phyloP scores from a whole-genome alignment of 2,329 filamentous ascomycete genomes.

The Paramyrothecium roridum region DNA sequence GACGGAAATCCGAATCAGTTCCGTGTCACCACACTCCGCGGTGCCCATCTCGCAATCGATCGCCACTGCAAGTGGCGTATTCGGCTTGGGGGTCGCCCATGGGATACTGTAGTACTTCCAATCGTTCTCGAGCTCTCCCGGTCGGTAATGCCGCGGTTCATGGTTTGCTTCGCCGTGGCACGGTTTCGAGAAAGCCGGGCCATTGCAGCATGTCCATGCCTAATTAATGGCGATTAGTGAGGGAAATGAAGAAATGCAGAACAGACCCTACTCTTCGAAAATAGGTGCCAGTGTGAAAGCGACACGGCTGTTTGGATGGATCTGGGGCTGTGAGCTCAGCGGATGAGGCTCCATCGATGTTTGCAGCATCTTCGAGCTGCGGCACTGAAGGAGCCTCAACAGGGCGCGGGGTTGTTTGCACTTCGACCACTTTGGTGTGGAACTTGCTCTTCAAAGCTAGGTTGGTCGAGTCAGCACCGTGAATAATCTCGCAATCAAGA shows the following conservation, averaged over 20 bases:
- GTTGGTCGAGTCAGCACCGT: background rate
- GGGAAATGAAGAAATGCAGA: too few relatives aligned
- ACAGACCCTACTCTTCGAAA: constrained; percentile 20
- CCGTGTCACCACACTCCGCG: constrained; percentile 36
- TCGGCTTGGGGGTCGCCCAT: background rate
- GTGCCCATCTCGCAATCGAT: constrained; percentile 57
- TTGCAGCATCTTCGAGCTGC: too few relatives aligned
- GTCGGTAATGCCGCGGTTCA: constrained; percentile 13
- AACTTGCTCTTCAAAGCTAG: background rate
- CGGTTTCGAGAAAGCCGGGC: constrained; percentile 12
- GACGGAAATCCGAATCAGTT: constrained; percentile 49
- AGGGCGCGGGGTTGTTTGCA: too few relatives aligned
- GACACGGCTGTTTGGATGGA: constrained; percentile 12
- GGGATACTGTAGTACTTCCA: constrained; percentile 22
- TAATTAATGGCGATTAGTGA: constrained; percentile 6
- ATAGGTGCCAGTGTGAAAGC: constrained; percentile 22
- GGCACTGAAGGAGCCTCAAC: too few relatives aligned
- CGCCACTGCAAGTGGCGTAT: constrained; percentile 28
- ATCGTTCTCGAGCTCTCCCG: constrained; percentile 20
- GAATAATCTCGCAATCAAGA: background rate
- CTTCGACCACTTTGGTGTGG: too few relatives aligned
- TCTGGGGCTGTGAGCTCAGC: background rate
- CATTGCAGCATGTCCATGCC: constrained; percentile 28
- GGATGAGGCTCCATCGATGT: too few relatives aligned
- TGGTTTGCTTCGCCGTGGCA: constrained; percentile 23